Evolutionary conservation across 768 basidiomycete genomes (phyloP), one percentile per base, ranked within the genome.

Genomic region (Pleurotus ostreatus): DNA sequence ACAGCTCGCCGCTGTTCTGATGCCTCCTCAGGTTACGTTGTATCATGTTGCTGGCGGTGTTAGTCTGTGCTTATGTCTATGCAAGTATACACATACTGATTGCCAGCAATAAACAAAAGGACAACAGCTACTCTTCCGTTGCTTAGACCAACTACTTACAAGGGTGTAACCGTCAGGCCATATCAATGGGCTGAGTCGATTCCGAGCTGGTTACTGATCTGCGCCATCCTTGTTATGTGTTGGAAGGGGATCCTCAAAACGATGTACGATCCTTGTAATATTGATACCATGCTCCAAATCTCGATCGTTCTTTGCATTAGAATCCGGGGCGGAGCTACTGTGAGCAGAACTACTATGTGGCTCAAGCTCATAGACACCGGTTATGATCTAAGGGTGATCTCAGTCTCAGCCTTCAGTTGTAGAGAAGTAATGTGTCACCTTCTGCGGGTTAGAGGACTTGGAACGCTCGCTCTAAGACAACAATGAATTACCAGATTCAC

Each of bases 1-100:
- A 3, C 71, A 73, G 48, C 59, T 73, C 1, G 65, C 62, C 7
- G 67, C 68, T 3, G 62, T 67, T 9, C 45, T 70, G 2, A 55
- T 64, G 2, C 67, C 67, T 5, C 70, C 71, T 0, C 62, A 64
- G 2, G 57, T 66, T 23, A 55, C 66, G 3, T 38, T 70, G 23
- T 69, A 61, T 41, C 61, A 59, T 6, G 45, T 68, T 9, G 62
- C 63, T n/a, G 55, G 54, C 25, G 70, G 71, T 16, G 71, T 68
- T 41, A 5, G 70, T 63, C 11, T 4, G 18, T n/a, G n/a, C 39
- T 7, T 39, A 12, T 40, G n/a, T 4, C 8, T 34, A 9, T 8
- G 11, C 9, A 11, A 34, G 37, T 5, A n/a, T 12, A 20, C 13
- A 46, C 2, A 4, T 55, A 20, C 9, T 34, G 30, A 34, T 34